Evolutionary conservation across 768 basidiomycete genomes (phyloP).

Genomic region (Leccinum incarnatum): DNA sequence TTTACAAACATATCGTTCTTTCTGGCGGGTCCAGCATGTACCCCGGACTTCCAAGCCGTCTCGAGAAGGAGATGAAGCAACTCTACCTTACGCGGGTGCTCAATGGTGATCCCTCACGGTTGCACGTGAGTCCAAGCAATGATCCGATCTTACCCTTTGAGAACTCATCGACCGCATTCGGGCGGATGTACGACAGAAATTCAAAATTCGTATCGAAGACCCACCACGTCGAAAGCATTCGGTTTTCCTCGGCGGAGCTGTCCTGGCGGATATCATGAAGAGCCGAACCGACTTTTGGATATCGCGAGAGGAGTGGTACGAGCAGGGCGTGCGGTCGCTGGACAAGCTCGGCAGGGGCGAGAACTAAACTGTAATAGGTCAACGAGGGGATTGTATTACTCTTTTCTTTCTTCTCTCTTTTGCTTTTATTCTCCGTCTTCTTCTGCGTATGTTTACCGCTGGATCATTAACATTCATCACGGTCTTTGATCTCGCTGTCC

Average conservation of each 20-base stretch:
- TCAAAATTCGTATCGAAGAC: constrained; percentile 98
- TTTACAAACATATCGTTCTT: constrained; percentile 97
- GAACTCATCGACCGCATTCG: background rate
- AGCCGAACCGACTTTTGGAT: constrained; percentile 94
- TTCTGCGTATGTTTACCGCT: background rate
- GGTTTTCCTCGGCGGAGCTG: constrained; percentile 99
- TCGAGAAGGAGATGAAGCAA: constrained; percentile 99
- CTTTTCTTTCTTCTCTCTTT: background rate
- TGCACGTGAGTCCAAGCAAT: constrained; percentile 64
- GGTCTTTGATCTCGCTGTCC: background rate
- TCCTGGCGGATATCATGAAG: constrained; percentile 98
- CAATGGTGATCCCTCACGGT: constrained; percentile 72
- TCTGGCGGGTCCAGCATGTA: constrained; percentile 99
- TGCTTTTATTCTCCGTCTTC: background rate
- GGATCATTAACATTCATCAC: background rate
- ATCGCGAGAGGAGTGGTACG: constrained; percentile 90
- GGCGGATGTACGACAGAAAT: constrained; percentile 66
- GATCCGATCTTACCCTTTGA: background rate
- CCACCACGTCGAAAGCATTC: constrained; percentile 98
- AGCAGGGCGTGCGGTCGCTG: constrained; percentile 77
- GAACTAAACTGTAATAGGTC: constrained; percentile 22
- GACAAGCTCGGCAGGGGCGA: constrained; percentile 84
- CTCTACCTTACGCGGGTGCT: constrained; percentile 93
- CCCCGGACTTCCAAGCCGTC: constrained; percentile 91
- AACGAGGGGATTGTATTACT: background rate